Evolutionary conservation across 768 basidiomycete species (phyloP).

Genomic region (Boletus coccyginus): DNA sequence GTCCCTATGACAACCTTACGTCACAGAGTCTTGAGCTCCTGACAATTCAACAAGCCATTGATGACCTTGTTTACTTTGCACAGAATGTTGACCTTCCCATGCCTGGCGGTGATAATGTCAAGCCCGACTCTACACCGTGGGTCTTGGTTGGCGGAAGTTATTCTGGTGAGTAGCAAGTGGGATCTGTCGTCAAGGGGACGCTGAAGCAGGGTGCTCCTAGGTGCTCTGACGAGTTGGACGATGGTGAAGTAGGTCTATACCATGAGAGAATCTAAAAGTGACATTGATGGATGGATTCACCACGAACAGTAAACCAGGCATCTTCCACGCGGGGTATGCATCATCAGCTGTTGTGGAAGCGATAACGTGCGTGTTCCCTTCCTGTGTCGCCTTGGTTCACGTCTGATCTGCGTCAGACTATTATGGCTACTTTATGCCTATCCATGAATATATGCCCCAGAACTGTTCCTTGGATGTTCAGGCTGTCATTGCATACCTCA

Average conservation of each 20-base stretch:
- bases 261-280: background rate
- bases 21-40: slow-evolving; percentile 55
- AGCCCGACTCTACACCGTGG: slow-evolving; percentile 50
- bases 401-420: slow-evolving; percentile 16
- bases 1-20: slow-evolving; percentile 60
- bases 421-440: slow-evolving; percentile 64
- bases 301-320: slow-evolving; percentile 34
- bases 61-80: slow-evolving; percentile 70
- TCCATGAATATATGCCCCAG: slow-evolving; percentile 60
- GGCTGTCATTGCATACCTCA: slow-evolving; percentile 58
- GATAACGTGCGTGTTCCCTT: slow-evolving; percentile 33
- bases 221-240: slow-evolving; percentile 56
- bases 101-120: slow-evolving; percentile 59
- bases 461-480: slow-evolving; percentile 76
- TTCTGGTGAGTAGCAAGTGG: slow-evolving; percentile 20
- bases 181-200: no score
- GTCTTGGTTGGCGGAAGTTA: slow-evolving; percentile 43
- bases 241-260: slow-evolving; percentile 56
- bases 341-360: slow-evolving; percentile 48
- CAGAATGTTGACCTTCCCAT: slow-evolving; percentile 64
- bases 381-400: background rate
- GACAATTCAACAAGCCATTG: slow-evolving; percentile 72
- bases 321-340: slow-evolving; percentile 43
- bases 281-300: background rate
- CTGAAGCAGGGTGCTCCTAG: slow-evolving; percentile 7